phyloP scores from a whole-genome alignment of 2,329 filamentous ascomycete species.

The Albophoma yamanashiensis region DNA sequence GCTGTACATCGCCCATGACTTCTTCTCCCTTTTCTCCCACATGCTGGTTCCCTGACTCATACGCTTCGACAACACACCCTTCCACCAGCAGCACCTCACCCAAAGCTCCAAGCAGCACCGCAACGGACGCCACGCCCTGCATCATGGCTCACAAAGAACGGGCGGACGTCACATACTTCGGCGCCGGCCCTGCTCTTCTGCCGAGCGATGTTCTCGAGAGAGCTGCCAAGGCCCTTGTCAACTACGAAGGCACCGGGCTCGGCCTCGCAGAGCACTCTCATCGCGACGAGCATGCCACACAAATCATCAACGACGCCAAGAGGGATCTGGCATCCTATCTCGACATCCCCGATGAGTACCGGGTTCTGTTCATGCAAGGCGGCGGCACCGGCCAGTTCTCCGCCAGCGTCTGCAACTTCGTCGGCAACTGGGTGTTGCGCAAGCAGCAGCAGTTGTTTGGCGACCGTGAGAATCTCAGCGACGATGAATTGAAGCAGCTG shows the following conservation, averaged over 20 bases:
- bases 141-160: conserved; percentile 17
- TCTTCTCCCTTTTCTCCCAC: not conserved
- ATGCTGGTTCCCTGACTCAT: not conserved
- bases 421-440: conserved; percentile 69
- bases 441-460: conserved; percentile 49
- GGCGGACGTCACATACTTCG: conserved; percentile 74
- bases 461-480: conserved; percentile 39
- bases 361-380: conserved; percentile 78
- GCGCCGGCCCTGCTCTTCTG: conserved; percentile 79
- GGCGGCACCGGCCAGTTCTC: conserved; percentile 83
- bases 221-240: conserved; percentile 66
- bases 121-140: not conserved
- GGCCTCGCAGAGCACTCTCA: conserved; percentile 88
- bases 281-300: conserved; percentile 65
- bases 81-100: not conserved
- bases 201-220: conserved; percentile 71
- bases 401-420: conserved; percentile 73
- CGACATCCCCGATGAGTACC: conserved; percentile 77
- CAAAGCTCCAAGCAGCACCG: not conserved
- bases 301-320: conserved; percentile 72
- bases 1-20: not conserved
- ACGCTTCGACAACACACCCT: not conserved
- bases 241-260: conserved; percentile 72
- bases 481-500: conserved; percentile 31
- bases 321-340: conserved; percentile 62